These are phyloP conservation scores for Alnus glutinosa DNA, from an alignment of 306 rosid species.

Conservation along the genomic window DNA sequence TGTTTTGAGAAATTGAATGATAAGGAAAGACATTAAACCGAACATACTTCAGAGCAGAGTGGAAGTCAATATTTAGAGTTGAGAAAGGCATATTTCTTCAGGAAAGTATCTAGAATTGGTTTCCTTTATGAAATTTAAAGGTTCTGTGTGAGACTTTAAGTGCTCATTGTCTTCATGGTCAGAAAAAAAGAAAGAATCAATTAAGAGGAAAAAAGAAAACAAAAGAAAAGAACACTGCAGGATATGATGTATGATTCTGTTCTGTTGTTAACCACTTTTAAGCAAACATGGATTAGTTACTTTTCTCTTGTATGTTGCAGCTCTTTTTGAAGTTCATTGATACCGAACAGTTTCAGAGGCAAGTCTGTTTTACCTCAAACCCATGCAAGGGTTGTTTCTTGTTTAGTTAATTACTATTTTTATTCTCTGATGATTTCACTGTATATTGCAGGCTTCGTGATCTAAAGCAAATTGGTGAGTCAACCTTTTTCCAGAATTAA, in stretches of 20 bases:
- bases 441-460: slow-evolving; percentile 52
- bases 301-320: slow-evolving; percentile 31
- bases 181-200: background rate
- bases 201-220: background rate
- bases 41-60: background rate
- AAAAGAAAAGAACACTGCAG: background rate
- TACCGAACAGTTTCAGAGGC: slow-evolving; percentile 58
- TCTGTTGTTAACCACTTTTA: background rate
- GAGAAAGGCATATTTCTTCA: background rate
- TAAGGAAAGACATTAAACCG: background rate
- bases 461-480: slow-evolving; percentile 53
- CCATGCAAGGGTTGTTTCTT: slow-evolving; percentile 7
- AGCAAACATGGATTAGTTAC: background rate
- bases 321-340: slow-evolving; percentile 47
- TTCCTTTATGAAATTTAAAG: background rate
- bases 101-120: background rate
- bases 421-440: background rate
- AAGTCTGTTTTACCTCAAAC: slow-evolving; percentile 25
- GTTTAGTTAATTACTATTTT: slow-evolving; percentile 5
- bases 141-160: background rate
- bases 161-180: background rate
- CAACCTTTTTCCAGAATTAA: slow-evolving; percentile 4
- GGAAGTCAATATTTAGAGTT: background rate
- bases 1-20: background rate
- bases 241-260: background rate